Evolutionary conservation across 2,329 filamentous ascomycete species (phyloP).

Genomic region (Colletotrichum sp.): DNA sequence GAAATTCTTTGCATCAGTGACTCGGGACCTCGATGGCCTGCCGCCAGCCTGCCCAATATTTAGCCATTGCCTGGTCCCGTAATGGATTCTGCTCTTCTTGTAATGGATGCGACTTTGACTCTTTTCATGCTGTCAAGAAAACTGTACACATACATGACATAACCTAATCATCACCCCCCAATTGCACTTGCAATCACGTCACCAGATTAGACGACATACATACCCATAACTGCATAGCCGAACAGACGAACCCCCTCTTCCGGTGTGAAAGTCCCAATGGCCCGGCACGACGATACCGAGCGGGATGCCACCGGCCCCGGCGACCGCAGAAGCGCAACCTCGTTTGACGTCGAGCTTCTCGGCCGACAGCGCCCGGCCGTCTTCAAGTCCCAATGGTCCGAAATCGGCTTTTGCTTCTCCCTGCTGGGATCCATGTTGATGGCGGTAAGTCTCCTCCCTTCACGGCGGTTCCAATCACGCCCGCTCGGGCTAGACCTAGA

Average conservation of each 20-base stretch:
- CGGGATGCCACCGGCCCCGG: background rate
- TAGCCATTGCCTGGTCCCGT: background rate
- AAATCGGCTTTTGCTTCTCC: constrained; percentile 67
- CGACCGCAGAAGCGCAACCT: background rate
- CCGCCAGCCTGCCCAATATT: background rate
- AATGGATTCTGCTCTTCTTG: background rate
- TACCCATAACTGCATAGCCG: background rate
- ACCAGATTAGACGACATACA: background rate
- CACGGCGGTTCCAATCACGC: background rate
- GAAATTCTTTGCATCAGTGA: constrained; percentile 12
- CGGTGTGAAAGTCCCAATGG: background rate
- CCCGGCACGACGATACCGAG: constrained; percentile 7
- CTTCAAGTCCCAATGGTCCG: constrained; percentile 59
- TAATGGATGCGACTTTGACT: background rate
- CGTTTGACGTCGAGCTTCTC: constrained; percentile 58
- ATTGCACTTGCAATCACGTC: background rate
- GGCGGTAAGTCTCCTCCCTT: constrained; percentile 39
- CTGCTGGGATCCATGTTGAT: constrained; percentile 69
- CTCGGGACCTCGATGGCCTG: background rate
- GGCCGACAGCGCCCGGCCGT: constrained; percentile 65
- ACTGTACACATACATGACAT: background rate
- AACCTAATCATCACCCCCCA: background rate
- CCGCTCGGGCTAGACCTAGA: background rate
- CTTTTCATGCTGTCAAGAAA: background rate
- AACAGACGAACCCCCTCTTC: background rate